These are phyloP conservation scores for Trametes meyenii DNA, from an alignment of 768 basidiomycete genomes.

Conservation along the genomic window DNA sequence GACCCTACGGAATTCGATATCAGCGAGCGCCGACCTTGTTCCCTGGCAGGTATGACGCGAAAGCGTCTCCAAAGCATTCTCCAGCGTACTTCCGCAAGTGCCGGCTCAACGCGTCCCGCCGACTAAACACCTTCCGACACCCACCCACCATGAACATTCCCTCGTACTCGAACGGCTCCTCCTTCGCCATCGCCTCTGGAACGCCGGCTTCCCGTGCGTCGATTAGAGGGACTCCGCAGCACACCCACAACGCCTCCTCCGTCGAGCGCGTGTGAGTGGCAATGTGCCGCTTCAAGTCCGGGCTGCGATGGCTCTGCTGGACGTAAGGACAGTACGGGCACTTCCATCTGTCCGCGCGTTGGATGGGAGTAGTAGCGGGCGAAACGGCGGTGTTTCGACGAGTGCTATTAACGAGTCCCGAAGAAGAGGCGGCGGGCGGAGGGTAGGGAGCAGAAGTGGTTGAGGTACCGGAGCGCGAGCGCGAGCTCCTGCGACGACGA, in stretches of 20 bases:
- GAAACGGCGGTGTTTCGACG: neutral
- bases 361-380: neutral
- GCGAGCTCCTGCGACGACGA: too few species aligned
- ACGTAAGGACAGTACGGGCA: slow-evolving; percentile 19
- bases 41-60: slow-evolving; percentile 1
- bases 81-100: neutral
- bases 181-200: neutral
- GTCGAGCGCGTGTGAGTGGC: slow-evolving; percentile 10
- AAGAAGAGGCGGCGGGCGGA: neutral
- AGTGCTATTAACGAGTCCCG: neutral
- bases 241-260: slow-evolving; percentile 11
- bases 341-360: neutral
- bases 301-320: slow-evolving; percentile 12
- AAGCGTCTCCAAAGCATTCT: slow-evolving; percentile 4
- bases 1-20: slow-evolving; percentile 20
- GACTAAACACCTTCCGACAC: slow-evolving; percentile 13
- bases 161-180: slow-evolving; percentile 1
- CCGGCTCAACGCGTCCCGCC: slow-evolving; percentile 9
- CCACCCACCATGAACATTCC: slow-evolving; percentile 13
- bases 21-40: slow-evolving; percentile 14
- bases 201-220: slow-evolving; percentile 2
- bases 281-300: slow-evolving; percentile 23
- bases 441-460: neutral
- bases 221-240: slow-evolving; percentile 18
- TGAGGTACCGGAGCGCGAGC: neutral